Conservation (phyloP, 116 monocot species). For the Phalaenopsis hybrid region DNA sequence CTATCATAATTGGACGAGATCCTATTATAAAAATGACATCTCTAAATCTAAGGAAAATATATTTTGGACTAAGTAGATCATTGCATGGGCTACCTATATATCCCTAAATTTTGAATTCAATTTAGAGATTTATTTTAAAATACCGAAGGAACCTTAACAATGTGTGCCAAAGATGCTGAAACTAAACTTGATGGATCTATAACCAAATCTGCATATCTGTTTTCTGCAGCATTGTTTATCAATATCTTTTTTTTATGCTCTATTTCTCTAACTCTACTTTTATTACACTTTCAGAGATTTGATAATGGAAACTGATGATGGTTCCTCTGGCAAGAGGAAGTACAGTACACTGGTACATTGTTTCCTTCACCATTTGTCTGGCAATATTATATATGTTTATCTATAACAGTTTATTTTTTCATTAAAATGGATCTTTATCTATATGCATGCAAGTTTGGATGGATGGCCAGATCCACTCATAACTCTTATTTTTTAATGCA, state of each 20-base stretch:
- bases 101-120: too few relatives aligned
- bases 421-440: neutral
- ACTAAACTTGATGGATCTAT: neutral
- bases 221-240: neutral
- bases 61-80: too few relatives aligned
- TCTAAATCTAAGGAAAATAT: too few relatives aligned
- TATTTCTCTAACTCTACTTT: neutral
- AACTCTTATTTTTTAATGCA: neutral
- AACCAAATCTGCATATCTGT: neutral
- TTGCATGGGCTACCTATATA: too few relatives aligned
- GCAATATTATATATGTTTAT: neutral
- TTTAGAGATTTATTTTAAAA: neutral
- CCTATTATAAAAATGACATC: too few relatives aligned
- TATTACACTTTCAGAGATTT: conserved; percentile 43
- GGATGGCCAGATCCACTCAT: neutral
- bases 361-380: neutral
- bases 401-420: neutral
- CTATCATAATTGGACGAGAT: too few relatives aligned
- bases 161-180: neutral
- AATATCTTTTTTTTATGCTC: neutral
- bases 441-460: conserved; percentile 2
- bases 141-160: neutral
- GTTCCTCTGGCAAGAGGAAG: conserved; percentile 40
- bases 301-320: conserved; percentile 21
- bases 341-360: conserved; percentile 52